A percentile compares a stretch with the other conserved stretches of the same genome.
Evolutionary conservation across 441 rosid species (phyloP).

Genomic region (Erodium moschatum): DNA sequence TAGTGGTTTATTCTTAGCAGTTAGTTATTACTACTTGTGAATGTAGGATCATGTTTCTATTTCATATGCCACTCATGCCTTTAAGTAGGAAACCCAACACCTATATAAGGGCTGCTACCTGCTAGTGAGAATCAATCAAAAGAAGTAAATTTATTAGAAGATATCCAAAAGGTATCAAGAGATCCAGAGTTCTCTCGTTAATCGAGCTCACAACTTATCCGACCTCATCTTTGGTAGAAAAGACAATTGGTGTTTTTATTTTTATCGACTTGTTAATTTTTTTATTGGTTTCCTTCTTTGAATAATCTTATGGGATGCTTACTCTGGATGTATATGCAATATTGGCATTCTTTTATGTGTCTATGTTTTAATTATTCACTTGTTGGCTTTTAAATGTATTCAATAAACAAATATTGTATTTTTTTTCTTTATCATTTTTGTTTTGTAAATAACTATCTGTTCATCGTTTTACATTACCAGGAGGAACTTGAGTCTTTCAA

Average conservation of each 20-base stretch:
- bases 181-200: no score
- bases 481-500: conserved; percentile 71
- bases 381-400: neutral
- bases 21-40: no score
- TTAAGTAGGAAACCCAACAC: no score
- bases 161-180: no score
- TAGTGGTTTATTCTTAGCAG: no score
- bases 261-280: neutral
- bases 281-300: neutral
- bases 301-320: conserved; percentile 2
- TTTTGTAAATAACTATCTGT: neutral
- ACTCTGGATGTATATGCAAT: conserved; percentile 11
- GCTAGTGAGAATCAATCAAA: no score
- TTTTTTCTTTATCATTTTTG: neutral
- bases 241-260: neutral
- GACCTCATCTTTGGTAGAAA: neutral
- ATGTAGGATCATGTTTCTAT: no score
- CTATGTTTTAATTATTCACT: conserved; percentile 9
- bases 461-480: conserved; percentile 27
- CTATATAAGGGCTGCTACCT: no score
- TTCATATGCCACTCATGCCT: no score
- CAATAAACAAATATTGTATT: neutral
- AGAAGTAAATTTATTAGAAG: no score
- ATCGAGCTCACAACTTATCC: no score
- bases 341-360: conserved; percentile 4